phyloP scores from a whole-genome alignment of 805 yeast genomes.

The Candida tibetensis region DNA sequence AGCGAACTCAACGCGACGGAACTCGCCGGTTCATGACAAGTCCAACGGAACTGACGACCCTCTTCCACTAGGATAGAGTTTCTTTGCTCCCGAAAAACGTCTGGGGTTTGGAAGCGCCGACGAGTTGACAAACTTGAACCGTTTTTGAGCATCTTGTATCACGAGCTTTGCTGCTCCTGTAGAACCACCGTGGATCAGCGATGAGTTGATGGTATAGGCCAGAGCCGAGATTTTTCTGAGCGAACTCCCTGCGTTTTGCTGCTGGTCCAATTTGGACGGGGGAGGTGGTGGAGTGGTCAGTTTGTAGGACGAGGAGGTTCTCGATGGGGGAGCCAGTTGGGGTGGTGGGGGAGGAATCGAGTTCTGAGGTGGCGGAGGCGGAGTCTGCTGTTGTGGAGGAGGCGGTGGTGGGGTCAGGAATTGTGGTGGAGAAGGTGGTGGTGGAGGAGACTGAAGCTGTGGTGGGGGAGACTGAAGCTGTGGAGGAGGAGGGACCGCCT shows the following conservation, averaged over 20 bases:
- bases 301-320: slow-evolving; percentile 7
- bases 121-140: slow-evolving; percentile 68
- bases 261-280: slow-evolving; percentile 32
- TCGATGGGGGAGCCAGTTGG: slow-evolving; percentile 5
- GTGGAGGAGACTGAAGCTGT: slow-evolving; percentile 15
- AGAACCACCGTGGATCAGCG: slow-evolving; percentile 19
- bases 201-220: slow-evolving; percentile 58
- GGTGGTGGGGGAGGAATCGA: slow-evolving; percentile 14
- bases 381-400: slow-evolving; percentile 16
- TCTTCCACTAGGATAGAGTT: slow-evolving; percentile 91
- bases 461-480: slow-evolving; percentile 12
- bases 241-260: slow-evolving; percentile 48
- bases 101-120: slow-evolving; percentile 85
- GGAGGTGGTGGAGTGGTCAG: slow-evolving; percentile 33
- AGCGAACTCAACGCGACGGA: too few relatives aligned
- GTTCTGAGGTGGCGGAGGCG: slow-evolving; percentile 14
- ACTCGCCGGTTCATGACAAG: too few relatives aligned
- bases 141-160: slow-evolving; percentile 56
- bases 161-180: slow-evolving; percentile 28
- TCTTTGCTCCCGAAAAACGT: slow-evolving; percentile 50
- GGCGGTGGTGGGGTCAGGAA: slow-evolving; percentile 13
- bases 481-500: slow-evolving; percentile 12
- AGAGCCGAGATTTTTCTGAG: slow-evolving; percentile 63
- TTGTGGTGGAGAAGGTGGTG: slow-evolving; percentile 14
- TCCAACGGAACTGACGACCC: slow-evolving; percentile 89